Conservation (phyloP, 2,329 filamentous ascomycete genomes). For the Fragosphaeria purpurea region DNA sequence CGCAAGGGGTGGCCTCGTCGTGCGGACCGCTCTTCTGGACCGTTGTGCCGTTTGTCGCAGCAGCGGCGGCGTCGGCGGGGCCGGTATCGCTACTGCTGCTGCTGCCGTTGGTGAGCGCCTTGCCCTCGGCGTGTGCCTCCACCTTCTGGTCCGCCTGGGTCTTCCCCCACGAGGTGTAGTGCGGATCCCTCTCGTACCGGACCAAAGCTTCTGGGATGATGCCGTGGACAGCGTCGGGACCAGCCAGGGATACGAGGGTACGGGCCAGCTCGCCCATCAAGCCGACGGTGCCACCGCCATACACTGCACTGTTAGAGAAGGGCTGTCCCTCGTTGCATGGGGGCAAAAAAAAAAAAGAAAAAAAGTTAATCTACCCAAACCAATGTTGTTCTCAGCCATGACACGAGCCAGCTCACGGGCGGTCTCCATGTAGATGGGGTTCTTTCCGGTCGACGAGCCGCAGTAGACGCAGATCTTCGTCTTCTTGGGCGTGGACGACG, state of each 20-base stretch:
- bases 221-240: conserved; percentile 76
- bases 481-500: conserved; percentile 24
- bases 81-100: neutral
- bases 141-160: conserved; percentile 14
- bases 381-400: conserved; percentile 68
- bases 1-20: neutral
- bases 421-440: conserved; percentile 64
- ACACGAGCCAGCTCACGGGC: conserved; percentile 63
- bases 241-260: conserved; percentile 72
- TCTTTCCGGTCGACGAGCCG: conserved; percentile 66
- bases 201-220: conserved; percentile 86
- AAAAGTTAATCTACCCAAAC: conserved; percentile 45
- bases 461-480: conserved; percentile 90
- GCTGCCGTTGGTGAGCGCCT: neutral
- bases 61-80: no score
- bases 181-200: conserved; percentile 60
- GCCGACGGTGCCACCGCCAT: conserved; percentile 88
- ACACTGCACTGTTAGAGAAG: conserved; percentile 45
- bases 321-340: no score
- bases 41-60: no score
- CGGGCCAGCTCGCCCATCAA: conserved; percentile 92
- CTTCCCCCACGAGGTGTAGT: conserved; percentile 30
- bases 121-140: conserved; percentile 14
- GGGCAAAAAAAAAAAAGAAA: neutral
- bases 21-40: neutral